Conservation (phyloP, 2,329 filamentous ascomycete genomes). For the Zymoseptoria passerinii region DNA sequence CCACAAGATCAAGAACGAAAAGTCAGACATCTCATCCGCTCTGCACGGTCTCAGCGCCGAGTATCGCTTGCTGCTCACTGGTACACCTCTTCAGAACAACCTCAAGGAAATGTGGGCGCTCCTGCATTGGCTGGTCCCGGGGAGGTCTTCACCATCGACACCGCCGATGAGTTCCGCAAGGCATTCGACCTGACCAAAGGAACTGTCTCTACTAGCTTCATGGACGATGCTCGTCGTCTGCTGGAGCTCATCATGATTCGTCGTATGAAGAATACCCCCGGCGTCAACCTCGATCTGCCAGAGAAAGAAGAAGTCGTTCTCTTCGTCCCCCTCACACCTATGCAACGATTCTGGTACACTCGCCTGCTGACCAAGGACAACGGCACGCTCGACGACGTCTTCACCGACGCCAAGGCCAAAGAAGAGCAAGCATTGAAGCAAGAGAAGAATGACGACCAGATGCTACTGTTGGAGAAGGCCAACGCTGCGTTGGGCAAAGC, state of each 20-base stretch:
- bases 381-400: constrained; percentile 45
- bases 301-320: constrained; percentile 50
- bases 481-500: constrained; percentile 23
- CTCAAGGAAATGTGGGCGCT: constrained; percentile 50
- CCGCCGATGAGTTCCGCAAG: constrained; percentile 43
- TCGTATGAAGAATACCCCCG: constrained; percentile 48
- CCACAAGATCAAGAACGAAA: constrained; percentile 45
- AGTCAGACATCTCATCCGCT: constrained; percentile 36
- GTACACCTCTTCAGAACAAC: constrained; percentile 53
- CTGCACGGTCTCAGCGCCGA: constrained; percentile 40
- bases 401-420: constrained; percentile 41
- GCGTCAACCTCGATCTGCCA: constrained; percentile 48
- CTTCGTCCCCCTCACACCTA: constrained; percentile 49
- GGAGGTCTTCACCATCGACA: constrained; percentile 48
- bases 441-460: constrained; percentile 31
- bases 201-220: constrained; percentile 44
- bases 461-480: constrained; percentile 23
- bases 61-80: constrained; percentile 44
- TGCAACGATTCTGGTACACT: constrained; percentile 53
- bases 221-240: constrained; percentile 45
- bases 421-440: constrained; percentile 33
- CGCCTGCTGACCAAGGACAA: constrained; percentile 49
- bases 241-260: constrained; percentile 53
- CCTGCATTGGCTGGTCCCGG: constrained; percentile 50
- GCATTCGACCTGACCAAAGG: constrained; percentile 51